phyloP scores from a whole-genome alignment of 1,284 basidiomycete species.

The Salmacisia buchloeana region DNA sequence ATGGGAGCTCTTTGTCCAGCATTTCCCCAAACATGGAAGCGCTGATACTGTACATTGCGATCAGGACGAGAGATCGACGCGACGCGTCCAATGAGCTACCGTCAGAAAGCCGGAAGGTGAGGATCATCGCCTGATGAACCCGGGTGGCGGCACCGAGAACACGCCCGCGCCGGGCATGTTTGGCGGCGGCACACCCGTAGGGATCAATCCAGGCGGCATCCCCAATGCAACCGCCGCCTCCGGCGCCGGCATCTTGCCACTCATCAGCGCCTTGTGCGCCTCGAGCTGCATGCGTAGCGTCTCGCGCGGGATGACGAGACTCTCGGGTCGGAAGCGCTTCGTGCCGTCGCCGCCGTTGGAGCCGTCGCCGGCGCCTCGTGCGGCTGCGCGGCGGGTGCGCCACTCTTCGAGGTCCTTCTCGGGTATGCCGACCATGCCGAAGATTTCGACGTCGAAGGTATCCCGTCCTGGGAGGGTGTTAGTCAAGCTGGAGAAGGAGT shows the following conservation, averaged over 20 bases:
- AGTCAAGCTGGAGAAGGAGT: conserved; percentile 64
- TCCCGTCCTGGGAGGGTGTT: conserved; percentile 93
- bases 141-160: not conserved
- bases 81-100: no score
- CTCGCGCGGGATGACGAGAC: conserved; percentile 63
- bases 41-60: no score
- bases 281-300: conserved; percentile 78
- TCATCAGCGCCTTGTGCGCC: conserved; percentile 89
- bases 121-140: not conserved
- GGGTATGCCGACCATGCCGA: conserved; percentile 98
- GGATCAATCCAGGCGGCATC: conserved; percentile 3
- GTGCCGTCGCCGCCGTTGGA: conserved; percentile 27
- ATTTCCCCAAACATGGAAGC: no score
- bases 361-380: conserved; percentile 21
- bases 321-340: conserved; percentile 78
- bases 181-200: not conserved
- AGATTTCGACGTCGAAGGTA: conserved; percentile 97
- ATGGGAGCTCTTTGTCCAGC: no score
- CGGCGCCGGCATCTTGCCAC: conserved; percentile 56
- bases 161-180: no score
- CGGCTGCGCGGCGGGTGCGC: conserved; percentile 61
- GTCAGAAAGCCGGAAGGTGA: no score
- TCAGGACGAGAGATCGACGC: no score
- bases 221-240: conserved; percentile 52
- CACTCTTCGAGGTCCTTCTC: conserved; percentile 89